Evolutionary conservation across 2,329 filamentous ascomycete genomes (phyloP).

Genomic region (Alternaria hordeiaustralica): DNA sequence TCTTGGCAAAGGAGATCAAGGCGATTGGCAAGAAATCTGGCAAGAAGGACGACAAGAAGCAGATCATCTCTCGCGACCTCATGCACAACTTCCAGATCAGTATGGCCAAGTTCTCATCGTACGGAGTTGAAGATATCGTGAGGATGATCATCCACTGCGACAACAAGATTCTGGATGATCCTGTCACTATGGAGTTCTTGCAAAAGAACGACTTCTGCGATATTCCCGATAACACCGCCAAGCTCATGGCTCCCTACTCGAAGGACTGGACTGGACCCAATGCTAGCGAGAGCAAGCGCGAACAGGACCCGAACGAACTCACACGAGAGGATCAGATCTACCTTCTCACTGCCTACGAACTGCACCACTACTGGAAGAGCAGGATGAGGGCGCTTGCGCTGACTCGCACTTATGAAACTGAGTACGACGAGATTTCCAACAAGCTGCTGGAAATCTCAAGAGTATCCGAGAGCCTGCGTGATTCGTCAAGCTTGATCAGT

Average conservation of each 20-base stretch:
- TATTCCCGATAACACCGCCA: conserved; percentile 87
- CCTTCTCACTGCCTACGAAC: conserved; percentile 87
- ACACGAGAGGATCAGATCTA: conserved; percentile 96
- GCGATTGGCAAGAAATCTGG: conserved; percentile 72
- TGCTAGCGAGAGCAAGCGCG: conserved; percentile 76
- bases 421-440: conserved; percentile 89
- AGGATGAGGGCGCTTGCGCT: conserved; percentile 89
- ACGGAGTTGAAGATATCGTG: conserved; percentile 81
- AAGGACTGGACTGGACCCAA: conserved; percentile 95
- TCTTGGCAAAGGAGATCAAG: conserved; percentile 97
- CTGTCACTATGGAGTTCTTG: conserved; percentile 94
- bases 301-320: conserved; percentile 85
- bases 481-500: conserved; percentile 93
- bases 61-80: conserved; percentile 89
- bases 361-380: conserved; percentile 98
- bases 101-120: conserved; percentile 88
- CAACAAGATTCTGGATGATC: conserved; percentile 83
- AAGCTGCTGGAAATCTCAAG: conserved; percentile 86
- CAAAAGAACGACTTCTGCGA: conserved; percentile 92
- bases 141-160: conserved; percentile 97
- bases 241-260: conserved; percentile 92
- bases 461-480: conserved; percentile 87
- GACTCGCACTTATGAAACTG: conserved; percentile 80
- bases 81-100: conserved; percentile 68
- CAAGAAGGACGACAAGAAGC: conserved; percentile 95